phyloP scores from a whole-genome alignment of 192 early-diverging fungal species.

The Coemansia sp. region DNA sequence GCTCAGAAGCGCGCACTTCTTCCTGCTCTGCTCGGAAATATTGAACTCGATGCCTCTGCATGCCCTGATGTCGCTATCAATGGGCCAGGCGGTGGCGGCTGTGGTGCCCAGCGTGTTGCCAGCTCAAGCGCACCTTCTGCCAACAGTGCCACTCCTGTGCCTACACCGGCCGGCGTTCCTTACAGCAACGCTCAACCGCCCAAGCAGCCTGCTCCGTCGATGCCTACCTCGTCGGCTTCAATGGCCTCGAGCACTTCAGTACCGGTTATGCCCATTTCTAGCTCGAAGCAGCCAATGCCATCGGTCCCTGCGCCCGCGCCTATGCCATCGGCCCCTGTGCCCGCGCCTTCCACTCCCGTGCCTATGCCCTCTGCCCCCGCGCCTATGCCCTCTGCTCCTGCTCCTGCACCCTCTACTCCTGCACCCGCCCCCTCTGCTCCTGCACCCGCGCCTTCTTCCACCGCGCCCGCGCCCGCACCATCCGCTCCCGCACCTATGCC shows the following conservation, averaged over 20 bases:
- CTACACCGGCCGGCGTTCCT: constrained; percentile 4
- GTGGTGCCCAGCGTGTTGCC: constrained; percentile 17
- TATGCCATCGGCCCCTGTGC: neutral
- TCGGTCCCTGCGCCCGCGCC: neutral
- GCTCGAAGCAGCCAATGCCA: neutral
- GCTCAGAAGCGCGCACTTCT: constrained; percentile 34
- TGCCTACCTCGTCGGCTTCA: neutral
- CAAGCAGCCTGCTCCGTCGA: constrained; percentile 4
- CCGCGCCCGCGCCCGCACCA: neutral
- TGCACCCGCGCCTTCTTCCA: neutral
- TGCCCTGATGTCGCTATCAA: constrained; percentile 43
- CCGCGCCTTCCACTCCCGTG: too few species aligned
- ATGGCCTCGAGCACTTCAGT: constrained; percentile 1
- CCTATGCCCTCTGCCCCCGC: neutral
- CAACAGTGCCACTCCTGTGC: neutral
- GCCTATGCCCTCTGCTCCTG: constrained; percentile 8
- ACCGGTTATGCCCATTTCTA: neutral
- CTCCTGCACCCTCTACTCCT: too few species aligned
- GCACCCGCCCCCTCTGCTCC: constrained; percentile 4
- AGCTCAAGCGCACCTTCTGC: neutral
- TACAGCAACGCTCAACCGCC: constrained; percentile 21
- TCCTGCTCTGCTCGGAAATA: constrained; percentile 46
- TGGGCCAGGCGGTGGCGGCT: constrained; percentile 21
- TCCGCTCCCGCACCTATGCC: constrained; percentile 1
- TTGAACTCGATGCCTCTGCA: constrained; percentile 33